Conservation (phyloP, 2,329 filamentous ascomycete species). For the Helminthosporium solani region DNA sequence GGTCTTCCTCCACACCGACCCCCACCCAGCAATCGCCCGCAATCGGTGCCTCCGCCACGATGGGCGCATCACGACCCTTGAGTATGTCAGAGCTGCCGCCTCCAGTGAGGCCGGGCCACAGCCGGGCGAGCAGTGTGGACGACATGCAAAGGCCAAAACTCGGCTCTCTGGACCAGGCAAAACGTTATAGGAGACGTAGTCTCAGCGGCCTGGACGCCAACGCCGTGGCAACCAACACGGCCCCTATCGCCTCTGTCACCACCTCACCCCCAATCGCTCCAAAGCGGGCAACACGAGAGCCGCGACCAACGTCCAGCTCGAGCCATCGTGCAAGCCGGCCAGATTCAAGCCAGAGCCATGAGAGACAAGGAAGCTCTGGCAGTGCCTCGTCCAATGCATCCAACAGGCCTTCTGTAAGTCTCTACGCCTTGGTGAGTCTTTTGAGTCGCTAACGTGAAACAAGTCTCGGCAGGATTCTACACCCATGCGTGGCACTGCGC, state of each 20-base stretch:
- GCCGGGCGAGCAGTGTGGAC: conserved; percentile 64
- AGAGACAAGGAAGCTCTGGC: conserved; percentile 41
- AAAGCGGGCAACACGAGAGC: conserved; percentile 21
- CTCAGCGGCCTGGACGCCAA: conserved; percentile 64
- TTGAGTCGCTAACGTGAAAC: conserved; percentile 1
- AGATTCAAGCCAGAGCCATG: conserved; percentile 37
- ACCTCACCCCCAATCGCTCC: conserved; percentile 14
- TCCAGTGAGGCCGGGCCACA: conserved; percentile 49
- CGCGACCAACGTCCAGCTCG: conserved; percentile 32
- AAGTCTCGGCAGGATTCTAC: conserved; percentile 28
- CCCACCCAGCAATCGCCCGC: conserved; percentile 35
- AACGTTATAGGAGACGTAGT: conserved; percentile 78
- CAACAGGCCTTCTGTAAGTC: conserved; percentile 37
- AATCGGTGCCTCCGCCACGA: conserved; percentile 43
- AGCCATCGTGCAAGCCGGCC: conserved; percentile 32
- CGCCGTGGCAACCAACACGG: conserved; percentile 19
- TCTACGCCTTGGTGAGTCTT: not conserved
- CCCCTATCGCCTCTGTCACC: conserved; percentile 13
- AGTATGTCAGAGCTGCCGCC: conserved; percentile 40
- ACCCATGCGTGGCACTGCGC: conserved; percentile 16
- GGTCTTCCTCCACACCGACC: conserved; percentile 28
- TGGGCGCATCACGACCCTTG: conserved; percentile 57
- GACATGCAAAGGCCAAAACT: conserved; percentile 66
- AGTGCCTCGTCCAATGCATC: conserved; percentile 39
- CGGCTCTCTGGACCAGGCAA: conserved; percentile 64